A percentile compares a stretch with the other conserved stretches of the same genome.
phyloP scores from a whole-genome alignment of 2,329 filamentous ascomycete genomes.

The Verticillium nubilum region DNA sequence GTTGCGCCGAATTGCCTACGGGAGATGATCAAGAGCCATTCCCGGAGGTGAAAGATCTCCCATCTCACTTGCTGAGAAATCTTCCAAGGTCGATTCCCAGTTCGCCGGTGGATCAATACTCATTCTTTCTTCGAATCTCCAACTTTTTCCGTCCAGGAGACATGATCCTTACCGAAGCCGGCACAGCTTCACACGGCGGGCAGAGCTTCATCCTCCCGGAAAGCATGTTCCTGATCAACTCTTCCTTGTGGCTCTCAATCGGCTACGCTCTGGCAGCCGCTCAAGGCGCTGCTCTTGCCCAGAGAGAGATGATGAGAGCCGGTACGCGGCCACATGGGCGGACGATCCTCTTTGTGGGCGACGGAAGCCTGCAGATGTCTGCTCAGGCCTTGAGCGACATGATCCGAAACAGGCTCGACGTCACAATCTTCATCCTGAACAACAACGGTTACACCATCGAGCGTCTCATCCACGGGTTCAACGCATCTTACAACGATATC shows the following conservation, averaged over 20 bases:
- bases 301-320: conserved; percentile 32
- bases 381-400: conserved; percentile 62
- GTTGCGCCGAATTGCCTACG: conserved; percentile 1
- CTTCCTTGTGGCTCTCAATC: conserved; percentile 53
- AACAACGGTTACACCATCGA: not conserved
- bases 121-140: conserved; percentile 33
- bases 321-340: conserved; percentile 7
- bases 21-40: not conserved
- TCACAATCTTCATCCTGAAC: conserved; percentile 13
- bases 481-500: not conserved
- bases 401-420: conserved; percentile 45
- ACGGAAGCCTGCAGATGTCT: conserved; percentile 62
- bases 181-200: conserved; percentile 50
- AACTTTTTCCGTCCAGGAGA: conserved; percentile 39
- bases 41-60: conserved; percentile 12
- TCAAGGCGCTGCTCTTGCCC: conserved; percentile 50
- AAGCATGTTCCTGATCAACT: conserved; percentile 40
- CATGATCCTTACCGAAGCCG: conserved; percentile 52
- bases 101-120: conserved; percentile 38
- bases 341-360: conserved; percentile 54
- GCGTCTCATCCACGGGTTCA: not conserved
- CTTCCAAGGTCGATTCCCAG: conserved; percentile 13
- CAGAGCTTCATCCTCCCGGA: conserved; percentile 44
- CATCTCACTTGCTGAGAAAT: conserved; percentile 14
- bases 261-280: conserved; percentile 55